Evolutionary conservation across 176 grass and related monocot species (phyloP).

Genomic region (Eleusine coracana): DNA sequence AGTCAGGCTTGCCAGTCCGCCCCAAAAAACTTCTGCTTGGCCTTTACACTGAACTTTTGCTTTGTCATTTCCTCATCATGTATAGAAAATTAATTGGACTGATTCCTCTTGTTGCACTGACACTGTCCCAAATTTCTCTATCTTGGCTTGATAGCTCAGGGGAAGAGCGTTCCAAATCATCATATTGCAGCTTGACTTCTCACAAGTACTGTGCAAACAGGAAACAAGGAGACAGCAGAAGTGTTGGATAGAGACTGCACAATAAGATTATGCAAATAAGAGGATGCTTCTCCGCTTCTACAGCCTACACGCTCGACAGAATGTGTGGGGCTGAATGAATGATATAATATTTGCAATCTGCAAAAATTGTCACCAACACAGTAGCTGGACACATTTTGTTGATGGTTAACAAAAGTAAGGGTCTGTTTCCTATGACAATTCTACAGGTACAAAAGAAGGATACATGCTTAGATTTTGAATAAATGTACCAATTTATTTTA

Average conservation of each 20-base stretch:
- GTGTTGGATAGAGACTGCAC: not conserved
- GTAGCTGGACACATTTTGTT: constrained; percentile 5
- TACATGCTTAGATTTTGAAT: not conserved
- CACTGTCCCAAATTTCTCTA: not conserved
- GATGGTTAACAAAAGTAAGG: not conserved
- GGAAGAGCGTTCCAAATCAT: not conserved
- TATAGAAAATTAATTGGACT: not conserved
- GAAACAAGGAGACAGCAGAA: not conserved
- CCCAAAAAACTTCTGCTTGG: not conserved
- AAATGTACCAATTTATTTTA: not conserved
- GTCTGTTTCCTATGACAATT: not conserved
- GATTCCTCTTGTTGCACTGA: not conserved
- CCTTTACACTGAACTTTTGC: not conserved
- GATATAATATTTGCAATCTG: constrained; percentile 16
- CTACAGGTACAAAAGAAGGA: not conserved
- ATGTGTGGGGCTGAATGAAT: not conserved
- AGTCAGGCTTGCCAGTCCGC: not conserved
- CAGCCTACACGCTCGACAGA: not conserved
- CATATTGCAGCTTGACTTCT: constrained; percentile 15
- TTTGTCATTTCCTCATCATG: not conserved
- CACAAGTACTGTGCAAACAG: not conserved
- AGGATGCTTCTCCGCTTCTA: not conserved
- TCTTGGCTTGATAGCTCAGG: not conserved
- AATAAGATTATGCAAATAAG: not conserved
- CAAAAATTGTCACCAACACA: constrained; percentile 5